Percentiles rank a stretch among this genome's conserved stretches.
phyloP scores from a whole-genome alignment of 768 basidiomycete species.

The Pilatotrama ljubarskyi region DNA sequence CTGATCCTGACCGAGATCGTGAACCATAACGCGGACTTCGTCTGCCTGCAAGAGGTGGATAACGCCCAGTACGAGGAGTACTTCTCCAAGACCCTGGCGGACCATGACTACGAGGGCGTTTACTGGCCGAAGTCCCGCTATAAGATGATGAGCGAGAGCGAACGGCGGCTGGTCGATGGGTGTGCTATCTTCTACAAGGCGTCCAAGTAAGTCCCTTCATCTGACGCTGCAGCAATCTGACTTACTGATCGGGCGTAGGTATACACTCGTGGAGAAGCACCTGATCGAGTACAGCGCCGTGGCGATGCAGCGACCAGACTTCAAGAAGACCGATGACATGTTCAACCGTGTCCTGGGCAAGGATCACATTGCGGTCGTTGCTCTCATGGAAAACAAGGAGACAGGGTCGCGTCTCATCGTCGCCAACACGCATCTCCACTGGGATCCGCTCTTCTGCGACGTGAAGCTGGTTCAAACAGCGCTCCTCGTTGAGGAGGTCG shows the following conservation, averaged over 20 bases:
- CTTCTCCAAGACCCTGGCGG: conserved; percentile 71
- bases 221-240: background rate
- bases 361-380: conserved; percentile 89
- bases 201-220: conserved; percentile 58
- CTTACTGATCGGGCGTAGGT: conserved; percentile 43
- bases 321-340: conserved; percentile 99
- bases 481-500: conserved; percentile 87
- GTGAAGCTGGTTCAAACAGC: conserved; percentile 98
- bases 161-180: conserved; percentile 89
- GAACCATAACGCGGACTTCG: conserved; percentile 79
- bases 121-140: conserved; percentile 92
- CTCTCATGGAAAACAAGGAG: conserved; percentile 81
- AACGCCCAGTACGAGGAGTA: conserved; percentile 90
- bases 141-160: conserved; percentile 87
- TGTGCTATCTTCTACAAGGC: conserved; percentile 96
- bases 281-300: conserved; percentile 91
- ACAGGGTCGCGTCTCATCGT: conserved; percentile 89
- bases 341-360: conserved; percentile 97
- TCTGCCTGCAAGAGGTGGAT: conserved; percentile 96
- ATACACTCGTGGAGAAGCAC: conserved; percentile 89
- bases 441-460: conserved; percentile 91
- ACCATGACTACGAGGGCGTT: conserved; percentile 85
- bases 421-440: conserved; percentile 88
- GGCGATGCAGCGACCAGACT: conserved; percentile 90
- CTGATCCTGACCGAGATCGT: conserved; percentile 83